These are phyloP conservation scores for Salix udensis DNA, from an alignment of 345 rosid genomes.

Conservation along the genomic window DNA sequence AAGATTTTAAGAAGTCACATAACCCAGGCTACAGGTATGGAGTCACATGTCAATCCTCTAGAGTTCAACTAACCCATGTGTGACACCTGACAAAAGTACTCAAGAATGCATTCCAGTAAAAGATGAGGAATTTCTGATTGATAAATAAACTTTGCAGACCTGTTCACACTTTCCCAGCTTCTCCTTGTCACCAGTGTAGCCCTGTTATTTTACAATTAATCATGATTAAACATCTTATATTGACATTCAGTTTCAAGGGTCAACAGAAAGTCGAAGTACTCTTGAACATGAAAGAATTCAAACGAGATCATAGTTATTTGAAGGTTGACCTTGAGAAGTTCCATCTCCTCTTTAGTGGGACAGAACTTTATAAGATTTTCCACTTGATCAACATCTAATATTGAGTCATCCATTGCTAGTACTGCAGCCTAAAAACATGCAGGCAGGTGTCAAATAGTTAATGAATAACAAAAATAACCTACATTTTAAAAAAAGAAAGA, in stretches of 20 bases:
- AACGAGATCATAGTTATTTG: conserved; percentile 18
- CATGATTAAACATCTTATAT: conserved; percentile 6
- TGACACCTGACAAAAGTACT: conserved; percentile 6
- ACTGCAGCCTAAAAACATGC: conserved; percentile 74
- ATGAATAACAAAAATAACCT: neutral
- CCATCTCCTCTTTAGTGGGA: conserved; percentile 99
- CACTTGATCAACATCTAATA: conserved; percentile 93
- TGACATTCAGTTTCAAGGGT: neutral
- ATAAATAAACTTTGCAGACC: conserved; percentile 42
- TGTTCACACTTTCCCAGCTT: conserved; percentile 94
- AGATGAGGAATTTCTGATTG: neutral
- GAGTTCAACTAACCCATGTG: conserved; percentile 1
- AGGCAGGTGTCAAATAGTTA: conserved; percentile 12
- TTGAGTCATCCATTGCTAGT: conserved; percentile 86
- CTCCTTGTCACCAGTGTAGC: conserved; percentile 75
- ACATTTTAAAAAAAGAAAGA: neutral
- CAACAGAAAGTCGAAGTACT: conserved; percentile 1
- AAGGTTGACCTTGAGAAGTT: conserved; percentile 75
- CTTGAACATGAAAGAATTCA: neutral
- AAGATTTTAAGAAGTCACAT: neutral
- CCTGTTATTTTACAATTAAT: conserved; percentile 29
- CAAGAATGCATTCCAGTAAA: neutral
- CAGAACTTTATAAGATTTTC: conserved; percentile 97
- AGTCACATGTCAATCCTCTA: neutral
- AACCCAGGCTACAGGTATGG: neutral